Conservation (phyloP, 2,329 filamentous ascomycete genomes). For the Fusarium sp. region DNA sequence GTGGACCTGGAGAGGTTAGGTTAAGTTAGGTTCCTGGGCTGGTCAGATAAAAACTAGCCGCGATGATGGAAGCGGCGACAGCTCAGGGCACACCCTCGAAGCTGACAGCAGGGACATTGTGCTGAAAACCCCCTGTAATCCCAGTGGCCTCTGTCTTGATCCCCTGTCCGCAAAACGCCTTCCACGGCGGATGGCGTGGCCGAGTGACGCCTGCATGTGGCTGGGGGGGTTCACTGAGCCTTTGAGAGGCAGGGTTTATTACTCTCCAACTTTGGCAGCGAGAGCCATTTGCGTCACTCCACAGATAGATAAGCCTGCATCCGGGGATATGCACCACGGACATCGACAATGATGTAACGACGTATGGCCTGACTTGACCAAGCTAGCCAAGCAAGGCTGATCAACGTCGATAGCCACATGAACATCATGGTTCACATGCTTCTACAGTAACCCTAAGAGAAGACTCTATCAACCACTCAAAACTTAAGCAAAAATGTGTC, state of each 20-base stretch:
- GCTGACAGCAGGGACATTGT: not conserved
- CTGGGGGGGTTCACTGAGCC: slow-evolving; percentile 4
- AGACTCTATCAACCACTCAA: not conserved
- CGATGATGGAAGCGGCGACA: slow-evolving; percentile 40
- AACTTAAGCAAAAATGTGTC: not conserved
- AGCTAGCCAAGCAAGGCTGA: slow-evolving; percentile 9
- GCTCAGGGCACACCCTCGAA: slow-evolving; percentile 19
- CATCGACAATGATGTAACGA: slow-evolving; percentile 27
- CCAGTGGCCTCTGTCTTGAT: slow-evolving; percentile 18
- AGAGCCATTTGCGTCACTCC: slow-evolving; percentile 37
- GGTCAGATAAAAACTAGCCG: slow-evolving; percentile 28
- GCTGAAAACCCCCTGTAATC: slow-evolving; percentile 18
- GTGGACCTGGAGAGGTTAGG: slow-evolving; percentile 35
- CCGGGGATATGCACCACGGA: slow-evolving; percentile 9
- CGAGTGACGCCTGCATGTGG: slow-evolving; percentile 29
- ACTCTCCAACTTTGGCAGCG: slow-evolving; percentile 13
- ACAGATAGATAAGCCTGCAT: slow-evolving; percentile 20
- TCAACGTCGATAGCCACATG: slow-evolving; percentile 10
- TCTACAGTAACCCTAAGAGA: not conserved
- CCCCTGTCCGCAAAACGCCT: slow-evolving; percentile 22
- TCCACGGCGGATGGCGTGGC: slow-evolving; percentile 31
- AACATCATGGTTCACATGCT: slow-evolving; percentile 9
- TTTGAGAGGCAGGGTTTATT: slow-evolving; percentile 1
- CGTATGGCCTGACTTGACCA: slow-evolving; percentile 5
- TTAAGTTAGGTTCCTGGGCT: slow-evolving; percentile 4